Base-by-base conservation (phyloP, 805 yeast genomes). In the Komagataella kurtzmanii region DNA sequence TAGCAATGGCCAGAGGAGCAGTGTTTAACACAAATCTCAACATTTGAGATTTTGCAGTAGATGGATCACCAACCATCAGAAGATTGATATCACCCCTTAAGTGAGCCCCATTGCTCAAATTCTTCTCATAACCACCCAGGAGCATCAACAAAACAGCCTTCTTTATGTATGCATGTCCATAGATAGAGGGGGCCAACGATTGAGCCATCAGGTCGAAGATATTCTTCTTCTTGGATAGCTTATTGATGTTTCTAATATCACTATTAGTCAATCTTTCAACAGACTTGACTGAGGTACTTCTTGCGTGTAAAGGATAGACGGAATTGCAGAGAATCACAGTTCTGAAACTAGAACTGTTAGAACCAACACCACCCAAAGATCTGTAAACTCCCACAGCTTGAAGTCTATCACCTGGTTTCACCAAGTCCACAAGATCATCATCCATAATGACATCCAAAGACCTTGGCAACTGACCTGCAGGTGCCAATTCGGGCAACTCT, bases 11-110 rank as follows among this genome's bases (percentile, higher is more conserved):
- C 59, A 93, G 73, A 1, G 95, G 75, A 1, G 99, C 99, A 1
- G 98, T 91, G 65, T 91, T 93, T 55, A 93, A 74, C 17, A 93
- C 98, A 63, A 93, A 91, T 57, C 98, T 77, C 56, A 93, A 76
- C 72, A 93, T 83, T 70, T 93, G 99, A 3, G 97, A 90, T 67
- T 93, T 93, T 23, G 99, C 98, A 17, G 99, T 93, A 7, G 97
- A 88, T 12, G 99, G 99, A 66, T 93, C 99, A 70, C 99, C 99
- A 45, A 93, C 97, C 95, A 93, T 86, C 50, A 93, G 73, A 52
- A 93, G 75, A 64, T 93, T 93, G 65, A 93, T 91, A 69, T 93
- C 99, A 72, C 99, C 99, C 75, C 99, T 85, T 61, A 93, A 80
- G 69, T 93, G 98, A 3, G 97, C 85, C 7, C 99, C 99, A 61